Evolutionary conservation across 1,284 basidiomycete species (phyloP), one percentile per base, ranked within the genome.

Genomic region (Athelia psychrophila): DNA sequence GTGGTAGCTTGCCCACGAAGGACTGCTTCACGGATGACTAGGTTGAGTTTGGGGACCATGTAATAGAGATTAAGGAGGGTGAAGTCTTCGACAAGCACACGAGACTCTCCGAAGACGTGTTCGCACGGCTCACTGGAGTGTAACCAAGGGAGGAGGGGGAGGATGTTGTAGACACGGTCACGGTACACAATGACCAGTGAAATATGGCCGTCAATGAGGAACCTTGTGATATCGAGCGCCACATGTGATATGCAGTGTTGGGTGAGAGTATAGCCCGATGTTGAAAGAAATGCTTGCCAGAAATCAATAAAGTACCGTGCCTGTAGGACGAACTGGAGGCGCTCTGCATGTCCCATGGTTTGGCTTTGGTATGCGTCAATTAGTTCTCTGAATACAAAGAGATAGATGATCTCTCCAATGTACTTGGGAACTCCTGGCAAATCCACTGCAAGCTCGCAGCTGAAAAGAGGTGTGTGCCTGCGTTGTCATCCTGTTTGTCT

Each of bases 361-460:
- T 63, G 58, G 42, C 60, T 70, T 49, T 72, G 69, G 48, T 64
- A 71, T 18, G 68, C 69, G 54, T 73, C 68, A 19, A 66, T 42
- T 0, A 70, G 52, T 44, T 74, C 70, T 1, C 71, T 68, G 47
- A 69, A 66, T 1, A 72, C 51, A 51, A 71, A 72, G 2, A 72
- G 63, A 46, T 67, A 71, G 2, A 65, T 49, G 3, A 61, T 58
- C 1, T 54, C 36, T 0, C 62, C 66, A 9, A 52, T 5, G 16
- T 57, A 48, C 2, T 63, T 0, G 62, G 59, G 51, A 61, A 54
- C 12, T 59, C 20, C 0, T 61, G 30, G 0, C 49, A 38, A 9
- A 64, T 22, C 15, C 47, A 60, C 19, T 60, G 3, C 3, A 68
- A 56, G 1, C 54, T 53, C 8, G 46, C 51, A 16, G 59, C 66